phyloP scores from a whole-genome alignment of 768 basidiomycete genomes.

The Boletus barrowsii region DNA sequence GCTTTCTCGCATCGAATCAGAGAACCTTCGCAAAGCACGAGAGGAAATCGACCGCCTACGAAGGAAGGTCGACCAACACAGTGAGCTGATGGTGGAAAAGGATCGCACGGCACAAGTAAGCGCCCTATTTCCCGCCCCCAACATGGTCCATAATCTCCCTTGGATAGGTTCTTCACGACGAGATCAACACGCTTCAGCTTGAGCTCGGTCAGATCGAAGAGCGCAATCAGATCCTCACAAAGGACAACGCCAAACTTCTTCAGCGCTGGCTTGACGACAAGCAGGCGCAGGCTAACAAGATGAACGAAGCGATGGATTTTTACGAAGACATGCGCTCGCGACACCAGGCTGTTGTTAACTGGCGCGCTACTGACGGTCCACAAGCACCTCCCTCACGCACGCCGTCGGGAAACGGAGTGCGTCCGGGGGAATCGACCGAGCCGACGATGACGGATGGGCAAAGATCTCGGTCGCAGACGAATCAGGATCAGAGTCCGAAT shows the following conservation, averaged over 20 bases:
- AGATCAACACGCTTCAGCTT: slow-evolving; percentile 87
- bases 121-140: background rate
- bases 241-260: slow-evolving; percentile 92
- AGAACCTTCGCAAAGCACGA: slow-evolving; percentile 69
- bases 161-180: slow-evolving; percentile 85
- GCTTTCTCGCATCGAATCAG: slow-evolving; percentile 73
- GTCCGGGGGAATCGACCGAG: slow-evolving; percentile 36
- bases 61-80: slow-evolving; percentile 79
- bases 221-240: slow-evolving; percentile 79
- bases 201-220: slow-evolving; percentile 89
- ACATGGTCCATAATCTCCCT: slow-evolving; percentile 1
- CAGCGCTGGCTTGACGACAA: slow-evolving; percentile 98
- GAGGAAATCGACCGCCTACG: slow-evolving; percentile 71
- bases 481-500: slow-evolving; percentile 87
- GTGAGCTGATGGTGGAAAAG: slow-evolving; percentile 84
- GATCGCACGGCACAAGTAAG: slow-evolving; percentile 84
- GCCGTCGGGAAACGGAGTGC: slow-evolving; percentile 44
- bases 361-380: slow-evolving; percentile 42
- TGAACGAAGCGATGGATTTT: slow-evolving; percentile 92
- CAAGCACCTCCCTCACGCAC: slow-evolving; percentile 38
- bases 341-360: slow-evolving; percentile 59
- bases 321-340: slow-evolving; percentile 84
- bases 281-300: slow-evolving; percentile 86
- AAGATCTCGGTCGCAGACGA: slow-evolving; percentile 65
- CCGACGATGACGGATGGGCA: slow-evolving; percentile 63